phyloP scores from a whole-genome alignment of 345 rosid genomes.

The Combretum micranthum region DNA sequence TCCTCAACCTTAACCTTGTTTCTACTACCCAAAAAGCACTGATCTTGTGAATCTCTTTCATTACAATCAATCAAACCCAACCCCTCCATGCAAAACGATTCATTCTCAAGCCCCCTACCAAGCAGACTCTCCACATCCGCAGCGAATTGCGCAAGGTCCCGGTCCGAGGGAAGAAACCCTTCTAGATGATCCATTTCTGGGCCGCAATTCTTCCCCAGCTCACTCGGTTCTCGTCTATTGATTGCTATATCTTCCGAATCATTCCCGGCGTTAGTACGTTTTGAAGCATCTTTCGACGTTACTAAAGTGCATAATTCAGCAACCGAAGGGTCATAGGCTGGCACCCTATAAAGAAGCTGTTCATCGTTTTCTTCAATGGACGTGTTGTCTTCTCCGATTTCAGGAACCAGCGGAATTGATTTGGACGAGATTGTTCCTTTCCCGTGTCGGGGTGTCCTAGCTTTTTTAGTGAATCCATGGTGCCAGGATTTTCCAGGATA shows the following conservation, averaged over 20 bases:
- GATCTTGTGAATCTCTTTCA: constrained; percentile 17
- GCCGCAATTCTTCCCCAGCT: neutral
- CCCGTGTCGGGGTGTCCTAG: constrained; percentile 67
- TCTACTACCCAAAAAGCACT: constrained; percentile 5
- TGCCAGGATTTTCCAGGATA: constrained; percentile 58
- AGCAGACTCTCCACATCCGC: constrained; percentile 85
- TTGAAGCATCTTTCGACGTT: constrained; percentile 19
- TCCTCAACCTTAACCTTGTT: constrained; percentile 44
- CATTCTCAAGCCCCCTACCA: constrained; percentile 61
- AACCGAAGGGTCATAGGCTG: constrained; percentile 55
- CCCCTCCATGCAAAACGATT: constrained; percentile 67
- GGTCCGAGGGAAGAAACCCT: constrained; percentile 64
- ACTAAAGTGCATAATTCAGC: constrained; percentile 41
- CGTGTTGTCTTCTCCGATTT: constrained; percentile 52
- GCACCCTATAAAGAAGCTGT: constrained; percentile 81
- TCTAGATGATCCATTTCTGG: constrained; percentile 21
- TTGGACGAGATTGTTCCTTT: constrained; percentile 14
- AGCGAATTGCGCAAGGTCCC: constrained; percentile 82
- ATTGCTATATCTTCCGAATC: constrained; percentile 1
- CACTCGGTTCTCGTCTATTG: constrained; percentile 15
- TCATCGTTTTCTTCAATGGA: constrained; percentile 56
- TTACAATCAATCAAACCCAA: constrained; percentile 44
- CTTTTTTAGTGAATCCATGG: constrained; percentile 70
- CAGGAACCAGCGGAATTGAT: constrained; percentile 57
- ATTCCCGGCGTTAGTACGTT: neutral